Percentiles rank a stretch among this genome's conserved stretches.
Conservation (phyloP, 208 protist species). For the Leishmania mexicana region DNA sequence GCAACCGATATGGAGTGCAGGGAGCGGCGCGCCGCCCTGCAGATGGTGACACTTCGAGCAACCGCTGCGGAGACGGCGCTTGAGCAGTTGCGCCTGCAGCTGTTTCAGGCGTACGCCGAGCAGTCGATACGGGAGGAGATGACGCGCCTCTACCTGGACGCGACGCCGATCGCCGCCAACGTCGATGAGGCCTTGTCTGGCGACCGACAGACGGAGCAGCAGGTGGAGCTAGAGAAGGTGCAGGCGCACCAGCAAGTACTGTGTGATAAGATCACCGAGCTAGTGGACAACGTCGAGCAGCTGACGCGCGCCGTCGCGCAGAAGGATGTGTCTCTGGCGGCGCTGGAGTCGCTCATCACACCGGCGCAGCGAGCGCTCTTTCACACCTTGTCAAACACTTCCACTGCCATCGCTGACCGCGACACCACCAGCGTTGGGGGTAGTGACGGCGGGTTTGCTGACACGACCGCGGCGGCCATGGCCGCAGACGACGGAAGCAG, state of each 20-base stretch:
- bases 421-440: neutral
- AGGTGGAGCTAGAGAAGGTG: conserved; percentile 33
- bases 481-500: neutral
- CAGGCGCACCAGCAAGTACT: conserved; percentile 24
- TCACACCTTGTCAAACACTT: conserved; percentile 24
- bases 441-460: neutral
- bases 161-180: conserved; percentile 2
- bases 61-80: neutral
- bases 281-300: conserved; percentile 42
- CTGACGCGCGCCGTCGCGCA: conserved; percentile 27
- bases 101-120: conserved; percentile 30
- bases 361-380: conserved; percentile 39
- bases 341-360: conserved; percentile 34
- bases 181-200: conserved; percentile 10
- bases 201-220: conserved; percentile 25
- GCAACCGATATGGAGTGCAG: neutral
- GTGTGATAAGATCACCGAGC: conserved; percentile 32
- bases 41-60: neutral
- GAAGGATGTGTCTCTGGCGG: conserved; percentile 29
- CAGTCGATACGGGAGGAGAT: conserved; percentile 27
- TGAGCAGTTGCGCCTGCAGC: conserved; percentile 26
- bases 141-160: conserved; percentile 26
- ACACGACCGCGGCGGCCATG: neutral
- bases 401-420: neutral
- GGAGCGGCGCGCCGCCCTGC: neutral